Percentiles rank a stretch among this genome's conserved stretches.
Evolutionary conservation across 2,329 filamentous ascomycete species (phyloP).

Genomic region (Alternaria sp.): DNA sequence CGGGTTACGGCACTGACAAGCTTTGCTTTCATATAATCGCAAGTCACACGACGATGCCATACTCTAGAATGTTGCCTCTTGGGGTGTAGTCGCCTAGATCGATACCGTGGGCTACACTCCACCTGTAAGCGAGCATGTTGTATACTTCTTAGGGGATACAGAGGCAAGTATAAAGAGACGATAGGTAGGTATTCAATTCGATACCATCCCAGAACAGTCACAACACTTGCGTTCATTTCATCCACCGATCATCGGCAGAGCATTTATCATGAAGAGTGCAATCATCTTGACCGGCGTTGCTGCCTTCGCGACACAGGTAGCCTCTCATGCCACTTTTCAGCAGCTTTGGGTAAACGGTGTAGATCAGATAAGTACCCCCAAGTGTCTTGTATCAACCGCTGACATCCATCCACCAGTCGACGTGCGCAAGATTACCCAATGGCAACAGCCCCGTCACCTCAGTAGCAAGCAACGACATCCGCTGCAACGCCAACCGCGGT

Average conservation of each 20-base stretch:
- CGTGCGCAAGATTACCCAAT: conserved; percentile 35
- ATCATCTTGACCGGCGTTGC: conserved; percentile 16
- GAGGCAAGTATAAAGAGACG: conserved; percentile 3
- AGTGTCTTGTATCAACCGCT: background rate
- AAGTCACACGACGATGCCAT: conserved; percentile 10
- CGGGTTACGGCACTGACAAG: conserved; percentile 10
- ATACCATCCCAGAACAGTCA: background rate
- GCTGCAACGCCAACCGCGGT: conserved; percentile 50
- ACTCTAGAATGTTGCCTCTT: background rate
- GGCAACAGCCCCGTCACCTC: conserved; percentile 53
- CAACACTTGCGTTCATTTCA: background rate
- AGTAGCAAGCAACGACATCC: conserved; percentile 60
- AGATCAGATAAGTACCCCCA: conserved; percentile 28
- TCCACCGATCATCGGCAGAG: background rate
- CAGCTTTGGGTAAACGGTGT: conserved; percentile 42
- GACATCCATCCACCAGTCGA: conserved; percentile 16
- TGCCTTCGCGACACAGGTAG: conserved; percentile 38
- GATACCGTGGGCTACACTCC: background rate
- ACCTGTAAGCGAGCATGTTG: background rate
- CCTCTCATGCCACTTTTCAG: conserved; percentile 39
- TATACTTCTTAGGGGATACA: background rate
- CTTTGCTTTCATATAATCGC: conserved; percentile 10
- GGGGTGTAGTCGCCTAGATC: background rate
- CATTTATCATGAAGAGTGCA: conserved; percentile 3
- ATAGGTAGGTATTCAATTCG: background rate